Evolutionary conservation across 441 rosid species (phyloP).

Genomic region (Rhodomyrtus psidioides): DNA sequence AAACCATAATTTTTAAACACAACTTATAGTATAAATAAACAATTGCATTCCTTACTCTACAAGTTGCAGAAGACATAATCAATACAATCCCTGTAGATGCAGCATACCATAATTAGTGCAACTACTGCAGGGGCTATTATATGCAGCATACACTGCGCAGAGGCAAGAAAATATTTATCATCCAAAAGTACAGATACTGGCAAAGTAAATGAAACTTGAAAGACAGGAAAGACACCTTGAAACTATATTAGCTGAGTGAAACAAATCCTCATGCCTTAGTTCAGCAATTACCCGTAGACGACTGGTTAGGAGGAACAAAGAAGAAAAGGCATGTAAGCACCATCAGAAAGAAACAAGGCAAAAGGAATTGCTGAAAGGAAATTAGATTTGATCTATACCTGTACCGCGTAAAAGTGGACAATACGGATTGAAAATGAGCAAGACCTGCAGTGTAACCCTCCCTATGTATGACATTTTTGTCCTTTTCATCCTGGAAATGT

Average conservation of each 20-base stretch:
- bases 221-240: slow-evolving; percentile 50
- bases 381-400: slow-evolving; percentile 36
- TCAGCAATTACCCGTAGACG: slow-evolving; percentile 97
- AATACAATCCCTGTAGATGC: neutral
- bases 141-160: neutral
- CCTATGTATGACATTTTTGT: slow-evolving; percentile 55
- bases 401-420: slow-evolving; percentile 78
- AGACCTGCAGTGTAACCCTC: slow-evolving; percentile 86
- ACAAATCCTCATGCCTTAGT: slow-evolving; percentile 87
- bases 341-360: neutral
- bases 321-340: neutral
- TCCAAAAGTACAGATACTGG: neutral
- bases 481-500: slow-evolving; percentile 36
- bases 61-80: neutral
- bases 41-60: neutral
- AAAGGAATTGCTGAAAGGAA: neutral
- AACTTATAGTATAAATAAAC: neutral
- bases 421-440: slow-evolving; percentile 82
- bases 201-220: neutral
- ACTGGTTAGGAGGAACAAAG: slow-evolving; percentile 29
- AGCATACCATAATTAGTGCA: neutral
- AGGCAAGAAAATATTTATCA: neutral
- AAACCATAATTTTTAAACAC: neutral
- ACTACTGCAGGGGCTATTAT: neutral
- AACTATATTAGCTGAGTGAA: slow-evolving; percentile 97